Percentiles rank a stretch among this genome's conserved stretches.
Evolutionary conservation across 495 filamentous ascomycete genomes (phyloP).

Genomic region (Hypoxylon fragiforme): DNA sequence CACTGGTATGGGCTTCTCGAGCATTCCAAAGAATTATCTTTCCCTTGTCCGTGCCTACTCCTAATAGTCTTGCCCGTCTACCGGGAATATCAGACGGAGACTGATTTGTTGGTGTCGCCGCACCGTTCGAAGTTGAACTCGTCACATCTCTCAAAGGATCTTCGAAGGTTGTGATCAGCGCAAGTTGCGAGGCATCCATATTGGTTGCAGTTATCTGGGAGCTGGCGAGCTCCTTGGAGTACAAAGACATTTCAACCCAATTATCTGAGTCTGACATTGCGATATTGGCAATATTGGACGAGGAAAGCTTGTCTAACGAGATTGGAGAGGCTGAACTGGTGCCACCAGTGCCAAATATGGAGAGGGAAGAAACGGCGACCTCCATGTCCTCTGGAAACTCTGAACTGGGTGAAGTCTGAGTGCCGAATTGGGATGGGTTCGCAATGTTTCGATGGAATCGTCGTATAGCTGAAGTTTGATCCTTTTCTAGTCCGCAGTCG

Average conservation of each 20-base stretch:
- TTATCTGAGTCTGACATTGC: conserved; percentile 34
- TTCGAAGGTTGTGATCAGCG: conserved; percentile 70
- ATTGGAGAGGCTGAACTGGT: conserved; percentile 15
- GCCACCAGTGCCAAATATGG: conserved; percentile 39
- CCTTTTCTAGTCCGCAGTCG: conserved; percentile 66
- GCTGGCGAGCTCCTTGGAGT: conserved; percentile 36
- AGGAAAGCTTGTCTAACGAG: conserved; percentile 18
- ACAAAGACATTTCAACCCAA: conserved; percentile 42
- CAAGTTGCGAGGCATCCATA: conserved; percentile 75
- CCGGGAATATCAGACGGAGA: conserved; percentile 70
- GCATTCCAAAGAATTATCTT: conserved; percentile 83
- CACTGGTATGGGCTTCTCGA: conserved; percentile 60
- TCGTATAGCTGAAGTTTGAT: conserved; percentile 39
- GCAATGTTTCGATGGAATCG: conserved; percentile 35
- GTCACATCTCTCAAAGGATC: conserved; percentile 61
- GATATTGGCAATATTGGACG: conserved; percentile 4
- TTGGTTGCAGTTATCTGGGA: conserved; percentile 66
- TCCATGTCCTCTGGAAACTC: conserved; percentile 16
- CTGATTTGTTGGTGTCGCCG: conserved; percentile 34
- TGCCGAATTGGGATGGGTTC: conserved; percentile 17
- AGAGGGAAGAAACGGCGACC: conserved; percentile 19
- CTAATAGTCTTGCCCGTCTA: conserved; percentile 78
- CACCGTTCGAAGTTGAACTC: conserved; percentile 16
- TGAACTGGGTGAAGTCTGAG: conserved; percentile 15
- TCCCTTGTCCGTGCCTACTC: conserved; percentile 79